Percentiles rank a stretch among this genome's conserved stretches.
phyloP scores from a whole-genome alignment of 176 grass and related monocot genomes.

The Saccharum officinarum region DNA sequence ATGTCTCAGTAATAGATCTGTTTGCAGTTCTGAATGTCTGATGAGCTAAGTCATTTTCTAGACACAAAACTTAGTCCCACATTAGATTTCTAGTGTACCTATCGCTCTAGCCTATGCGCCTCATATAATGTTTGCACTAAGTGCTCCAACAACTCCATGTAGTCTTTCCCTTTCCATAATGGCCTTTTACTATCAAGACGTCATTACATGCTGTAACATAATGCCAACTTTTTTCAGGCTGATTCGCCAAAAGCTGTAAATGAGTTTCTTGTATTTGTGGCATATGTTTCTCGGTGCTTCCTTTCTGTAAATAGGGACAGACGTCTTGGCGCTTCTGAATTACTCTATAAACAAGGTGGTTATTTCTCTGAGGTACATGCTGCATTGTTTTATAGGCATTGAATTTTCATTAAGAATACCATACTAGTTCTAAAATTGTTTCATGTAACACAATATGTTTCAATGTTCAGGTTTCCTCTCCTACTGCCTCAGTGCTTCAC shows the following conservation, averaged over 20 bases:
- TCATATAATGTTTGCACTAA: conserved; percentile 20
- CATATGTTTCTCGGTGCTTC: conserved; percentile 51
- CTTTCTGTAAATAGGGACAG: conserved; percentile 50
- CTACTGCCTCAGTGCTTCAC: conserved; percentile 51
- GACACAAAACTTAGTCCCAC: not conserved
- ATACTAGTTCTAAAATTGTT: conserved; percentile 31
- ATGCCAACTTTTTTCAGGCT: conserved; percentile 41
- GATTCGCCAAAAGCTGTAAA: conserved; percentile 37
- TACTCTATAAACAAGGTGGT: conserved; percentile 52
- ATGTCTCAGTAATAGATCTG: not conserved
- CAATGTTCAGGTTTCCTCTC: conserved; percentile 48
- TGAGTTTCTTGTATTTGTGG: conserved; percentile 57
- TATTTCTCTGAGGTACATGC: conserved; percentile 64
- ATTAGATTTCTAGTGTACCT: not conserved
- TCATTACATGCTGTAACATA: conserved; percentile 9
- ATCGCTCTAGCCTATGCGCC: not conserved
- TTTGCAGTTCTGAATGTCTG: conserved; percentile 12
- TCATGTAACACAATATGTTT: not conserved
- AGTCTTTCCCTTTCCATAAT: not conserved
- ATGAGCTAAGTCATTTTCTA: not conserved
- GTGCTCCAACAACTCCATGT: not conserved
- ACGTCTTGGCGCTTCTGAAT: conserved; percentile 32
- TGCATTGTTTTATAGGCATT: conserved; percentile 30
- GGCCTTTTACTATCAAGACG: not conserved
- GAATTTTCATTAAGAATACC: conserved; percentile 1